Evolutionary conservation across 257 asterid genomes (phyloP).

Genomic region (Solanum lycopersicoides): DNA sequence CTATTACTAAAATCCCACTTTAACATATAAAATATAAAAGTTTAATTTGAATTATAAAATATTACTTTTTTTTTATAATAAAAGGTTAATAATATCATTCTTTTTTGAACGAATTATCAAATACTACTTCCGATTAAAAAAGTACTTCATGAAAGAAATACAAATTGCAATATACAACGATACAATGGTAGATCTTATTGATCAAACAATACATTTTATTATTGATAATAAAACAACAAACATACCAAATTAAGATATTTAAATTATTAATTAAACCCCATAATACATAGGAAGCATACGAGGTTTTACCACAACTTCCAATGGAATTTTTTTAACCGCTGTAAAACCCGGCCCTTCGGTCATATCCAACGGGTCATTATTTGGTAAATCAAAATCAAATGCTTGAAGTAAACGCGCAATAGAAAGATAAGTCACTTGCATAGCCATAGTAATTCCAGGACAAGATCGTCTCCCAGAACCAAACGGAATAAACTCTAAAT

Average conservation of each 20-base stretch:
- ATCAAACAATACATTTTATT: background rate
- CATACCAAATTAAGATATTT: background rate
- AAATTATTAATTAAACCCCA: background rate
- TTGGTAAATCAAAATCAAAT: background rate
- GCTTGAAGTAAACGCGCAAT: background rate
- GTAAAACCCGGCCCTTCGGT: background rate
- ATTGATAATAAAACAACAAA: no score
- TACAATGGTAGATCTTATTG: background rate
- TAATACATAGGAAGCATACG: background rate
- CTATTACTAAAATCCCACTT: no score
- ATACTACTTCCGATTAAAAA: no score
- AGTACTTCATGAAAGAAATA: no score
- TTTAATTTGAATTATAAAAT: no score
- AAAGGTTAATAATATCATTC: no score
- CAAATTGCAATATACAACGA: no score
- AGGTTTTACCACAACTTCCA: background rate
- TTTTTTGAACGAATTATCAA: no score
- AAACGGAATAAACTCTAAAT: conserved; percentile 41
- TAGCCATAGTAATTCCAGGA: conserved; percentile 14
- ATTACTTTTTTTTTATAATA: no score
- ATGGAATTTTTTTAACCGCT: background rate
- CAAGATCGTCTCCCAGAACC: conserved; percentile 44
- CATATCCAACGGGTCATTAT: conserved; percentile 1
- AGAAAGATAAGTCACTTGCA: background rate
- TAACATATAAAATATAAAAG: no score